Base-by-base conservation (phyloP, 805 yeast species). In the Metschnikowia anglica region DNA sequence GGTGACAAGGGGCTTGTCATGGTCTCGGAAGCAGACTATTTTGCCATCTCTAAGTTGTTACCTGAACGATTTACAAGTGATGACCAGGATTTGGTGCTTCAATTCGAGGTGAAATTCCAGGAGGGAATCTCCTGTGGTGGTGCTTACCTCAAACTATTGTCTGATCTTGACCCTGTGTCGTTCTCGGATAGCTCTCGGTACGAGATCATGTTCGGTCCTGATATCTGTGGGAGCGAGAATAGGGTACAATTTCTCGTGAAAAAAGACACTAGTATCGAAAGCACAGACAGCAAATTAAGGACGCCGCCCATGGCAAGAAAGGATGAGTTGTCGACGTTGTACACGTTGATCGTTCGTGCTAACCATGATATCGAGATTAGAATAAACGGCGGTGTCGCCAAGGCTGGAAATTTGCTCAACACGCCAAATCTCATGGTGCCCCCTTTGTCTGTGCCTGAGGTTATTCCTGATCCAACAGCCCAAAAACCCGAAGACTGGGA, bases 151-250 rank as follows among this genome's bases (percentile, higher is more conserved):
- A 90, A 90, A 69, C 69, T 90, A 34, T 64, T 90, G 42, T 70
- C 80, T 34, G 44, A 41, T 5, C 60, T 65, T 18, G 70, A 59
- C 1, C 70, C 66, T 26, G 60, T 63, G 29, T 76, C 77, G 46
- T 84, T 88, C 69, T 72, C 69, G 51, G 76, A 78, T 47, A 80
- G 73, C 20, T 75, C 95, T 3, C 86, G 89, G 2, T 88, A 84
- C 66, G 88, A 85, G 62, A 67, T 90, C 50, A 85, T 90, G 91
- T 90, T 90, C 68, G 97, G 97, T 16, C 97, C 97, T 33, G 97
- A 90, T 65, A 80, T 77, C 61, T 90, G 97, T 67, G 96, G 95
- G 2, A 59, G 80, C 40, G 76, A 83, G 34, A 86, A 88, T 67
- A 85, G 81, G 63, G 82, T 90, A 25, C 95, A 86, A 58, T 79